Base-by-base conservation (phyloP, 306 rosid species). In the Delonix regia region DNA sequence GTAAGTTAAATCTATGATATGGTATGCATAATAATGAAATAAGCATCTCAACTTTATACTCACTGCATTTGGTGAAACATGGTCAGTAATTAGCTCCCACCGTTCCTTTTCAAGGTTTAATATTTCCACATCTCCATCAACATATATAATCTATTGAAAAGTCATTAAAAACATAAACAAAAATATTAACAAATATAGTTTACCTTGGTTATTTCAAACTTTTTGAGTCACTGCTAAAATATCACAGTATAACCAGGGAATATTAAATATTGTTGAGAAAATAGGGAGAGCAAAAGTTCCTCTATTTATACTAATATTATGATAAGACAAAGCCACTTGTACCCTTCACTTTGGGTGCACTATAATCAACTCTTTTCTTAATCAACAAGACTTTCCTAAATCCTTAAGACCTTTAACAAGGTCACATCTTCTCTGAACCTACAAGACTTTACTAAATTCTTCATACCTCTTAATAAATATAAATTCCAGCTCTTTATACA, bases 71-170 rank as follows among this genome's bases (percentile, higher is more conserved):
- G 22, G 75, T 18, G 73, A 75, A 80, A 47, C 81, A 63, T 74
- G 80, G 60, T 34, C 83, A n/a, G 47, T 71, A 49, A 86, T 53
- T 74, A 75, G 57, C 69, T 82, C 78, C 89, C 93, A 91, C 12
- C 82, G 83, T 80, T 94, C 83, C 82, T 53, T 86, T 80, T 78
- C 76, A 39, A 94, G 90, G 86, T 88, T 85, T 71, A 94, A 69
- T 11, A 47, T 59, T 85, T 94, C 97, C 41, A 56, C 77, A 33
- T 88, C 91, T 1, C 94, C 97, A 39, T 91, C 98, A 39, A 9
- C 73, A 48, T 94, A 94, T 59, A 69, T 49, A 78, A 91, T 83
- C 98, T 91, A 49, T 75, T 51, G 14, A 75, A 78, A 51, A 65
- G 25, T 33, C 62, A 73, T 67, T 21, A 13, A 49, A 75, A 79